Percentiles rank a stretch among this genome's conserved stretches.
phyloP scores from a whole-genome alignment of 1,139 yeast genomes.

The Citeromyces hawaiiensis region DNA sequence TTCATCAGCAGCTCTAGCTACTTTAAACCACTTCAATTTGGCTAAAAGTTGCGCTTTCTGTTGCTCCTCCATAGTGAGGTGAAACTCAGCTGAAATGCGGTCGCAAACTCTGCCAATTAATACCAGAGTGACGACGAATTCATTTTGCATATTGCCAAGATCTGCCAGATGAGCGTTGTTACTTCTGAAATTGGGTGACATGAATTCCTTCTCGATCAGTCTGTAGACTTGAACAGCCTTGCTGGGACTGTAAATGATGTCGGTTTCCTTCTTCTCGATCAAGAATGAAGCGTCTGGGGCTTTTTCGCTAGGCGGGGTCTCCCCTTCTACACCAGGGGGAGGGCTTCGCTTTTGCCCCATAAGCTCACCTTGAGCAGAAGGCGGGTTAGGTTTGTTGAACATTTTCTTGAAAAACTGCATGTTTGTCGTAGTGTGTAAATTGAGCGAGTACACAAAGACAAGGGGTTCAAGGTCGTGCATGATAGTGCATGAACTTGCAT shows the following conservation, averaged over 20 bases:
- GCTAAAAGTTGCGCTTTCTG: background rate
- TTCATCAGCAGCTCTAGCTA: background rate
- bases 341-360: background rate
- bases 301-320: background rate
- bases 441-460: background rate
- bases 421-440: background rate
- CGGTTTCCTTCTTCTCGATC: background rate
- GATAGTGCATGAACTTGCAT: too few relatives aligned
- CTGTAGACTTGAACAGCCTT: background rate
- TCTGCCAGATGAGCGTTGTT: background rate
- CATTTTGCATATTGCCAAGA: background rate
- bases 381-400: background rate
- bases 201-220: background rate
- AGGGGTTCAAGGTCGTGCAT: background rate
- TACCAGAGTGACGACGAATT: background rate
- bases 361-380: background rate
- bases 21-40: background rate
- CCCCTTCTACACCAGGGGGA: background rate
- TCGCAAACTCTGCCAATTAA: background rate
- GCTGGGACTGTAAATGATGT: background rate
- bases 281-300: background rate
- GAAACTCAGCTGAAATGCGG: background rate
- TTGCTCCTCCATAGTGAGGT: background rate
- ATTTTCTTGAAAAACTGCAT: too few relatives aligned
- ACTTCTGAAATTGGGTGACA: background rate